Evolutionary conservation across 805 yeast species (phyloP).

Genomic region (Wickerhamomyces alni): DNA sequence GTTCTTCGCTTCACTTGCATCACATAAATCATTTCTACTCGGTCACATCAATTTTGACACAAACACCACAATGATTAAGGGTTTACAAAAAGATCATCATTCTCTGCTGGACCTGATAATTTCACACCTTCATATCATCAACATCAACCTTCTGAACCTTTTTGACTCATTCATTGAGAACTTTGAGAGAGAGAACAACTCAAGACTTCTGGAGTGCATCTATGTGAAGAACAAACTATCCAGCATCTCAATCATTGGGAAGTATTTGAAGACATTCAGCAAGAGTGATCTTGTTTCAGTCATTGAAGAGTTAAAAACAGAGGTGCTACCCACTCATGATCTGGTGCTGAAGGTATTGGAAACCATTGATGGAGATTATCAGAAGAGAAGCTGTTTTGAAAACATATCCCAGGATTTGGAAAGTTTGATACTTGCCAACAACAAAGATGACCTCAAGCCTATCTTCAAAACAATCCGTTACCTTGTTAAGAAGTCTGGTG

Average conservation of each 20-base stretch:
- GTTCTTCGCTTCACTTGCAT: too few species aligned
- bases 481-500: background rate
- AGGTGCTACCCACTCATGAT: background rate
- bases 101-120: slow-evolving; percentile 1
- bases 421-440: too few species aligned
- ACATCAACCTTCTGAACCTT: background rate
- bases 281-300: background rate
- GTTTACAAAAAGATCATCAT: slow-evolving; percentile 1
- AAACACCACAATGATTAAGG: slow-evolving; percentile 1
- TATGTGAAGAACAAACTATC: background rate
- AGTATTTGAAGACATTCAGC: background rate
- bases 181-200: background rate
- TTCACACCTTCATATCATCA: background rate
- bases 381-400: background rate
- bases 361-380: background rate
- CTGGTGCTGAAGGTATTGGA: background rate
- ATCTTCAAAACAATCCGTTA: background rate
- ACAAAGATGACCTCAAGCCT: background rate
- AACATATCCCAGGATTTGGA: too few species aligned
- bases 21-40: too few species aligned
- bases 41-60: background rate
- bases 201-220: slow-evolving; percentile 1
- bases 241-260: background rate
- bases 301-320: background rate
- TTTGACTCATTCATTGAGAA: slow-evolving; percentile 1